Percentiles rank a stretch among this genome's conserved stretches.
Evolutionary conservation across 1,284 basidiomycete genomes (phyloP).

Genomic region (Trichosporon sp.): DNA sequence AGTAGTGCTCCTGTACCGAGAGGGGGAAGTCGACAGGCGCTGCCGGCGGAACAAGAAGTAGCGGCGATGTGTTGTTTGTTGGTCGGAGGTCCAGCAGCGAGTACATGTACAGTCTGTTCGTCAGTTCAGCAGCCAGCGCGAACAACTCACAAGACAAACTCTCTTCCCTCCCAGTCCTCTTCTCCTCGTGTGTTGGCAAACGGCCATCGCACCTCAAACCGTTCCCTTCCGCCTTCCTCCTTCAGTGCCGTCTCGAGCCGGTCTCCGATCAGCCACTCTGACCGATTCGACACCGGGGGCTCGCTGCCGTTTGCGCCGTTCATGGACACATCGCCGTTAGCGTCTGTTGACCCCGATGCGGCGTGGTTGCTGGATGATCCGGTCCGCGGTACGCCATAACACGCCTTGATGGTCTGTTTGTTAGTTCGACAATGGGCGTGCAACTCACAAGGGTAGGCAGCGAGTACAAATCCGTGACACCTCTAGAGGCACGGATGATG

Average conservation of each 20-base stretch:
- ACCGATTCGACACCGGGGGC: slow-evolving; percentile 41
- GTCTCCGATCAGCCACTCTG: slow-evolving; percentile 79
- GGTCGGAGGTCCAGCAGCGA: slow-evolving; percentile 69
- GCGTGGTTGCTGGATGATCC: slow-evolving; percentile 2
- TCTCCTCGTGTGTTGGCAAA: slow-evolving; percentile 64
- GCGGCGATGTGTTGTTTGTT: slow-evolving; percentile 62
- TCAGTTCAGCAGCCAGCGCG: slow-evolving; percentile 13
- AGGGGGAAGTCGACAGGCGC: slow-evolving; percentile 51
- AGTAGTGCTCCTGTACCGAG: slow-evolving; percentile 69
- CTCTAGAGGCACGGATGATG: slow-evolving; percentile 32
- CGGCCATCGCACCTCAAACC: slow-evolving; percentile 74
- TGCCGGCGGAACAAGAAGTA: slow-evolving; percentile 55
- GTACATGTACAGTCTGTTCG: slow-evolving; percentile 74
- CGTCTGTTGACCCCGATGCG: slow-evolving; percentile 13
- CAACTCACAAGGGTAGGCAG: slow-evolving; percentile 33
- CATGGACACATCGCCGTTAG: slow-evolving; percentile 21
- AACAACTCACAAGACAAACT: slow-evolving; percentile 76
- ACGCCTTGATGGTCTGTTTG: slow-evolving; percentile 28
- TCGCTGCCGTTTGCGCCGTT: neutral
- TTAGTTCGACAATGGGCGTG: neutral
- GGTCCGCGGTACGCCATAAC: slow-evolving; percentile 34
- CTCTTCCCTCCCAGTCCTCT: slow-evolving; percentile 80
- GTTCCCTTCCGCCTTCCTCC: slow-evolving; percentile 56
- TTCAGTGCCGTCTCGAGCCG: slow-evolving; percentile 73
- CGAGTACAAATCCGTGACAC: slow-evolving; percentile 35